Evolutionary conservation across 2,329 filamentous ascomycete genomes (phyloP).

Genomic region (Davidsoniella eucalypti): DNA sequence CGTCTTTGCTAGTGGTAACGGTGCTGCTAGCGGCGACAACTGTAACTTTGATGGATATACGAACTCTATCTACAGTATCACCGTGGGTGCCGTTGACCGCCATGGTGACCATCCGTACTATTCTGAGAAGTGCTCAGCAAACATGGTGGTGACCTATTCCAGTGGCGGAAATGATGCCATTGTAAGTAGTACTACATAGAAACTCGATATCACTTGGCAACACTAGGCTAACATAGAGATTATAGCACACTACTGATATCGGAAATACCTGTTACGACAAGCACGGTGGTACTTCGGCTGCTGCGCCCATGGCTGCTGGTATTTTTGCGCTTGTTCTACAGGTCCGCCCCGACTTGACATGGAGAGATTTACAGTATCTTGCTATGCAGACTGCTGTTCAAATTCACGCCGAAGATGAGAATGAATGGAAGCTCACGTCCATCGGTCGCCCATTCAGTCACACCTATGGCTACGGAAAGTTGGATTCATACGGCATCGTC

Average conservation of each 20-base stretch:
- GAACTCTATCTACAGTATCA: constrained; percentile 98
- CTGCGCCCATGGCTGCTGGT: constrained; percentile 80
- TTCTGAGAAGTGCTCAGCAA: constrained; percentile 88
- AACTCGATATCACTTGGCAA: neutral
- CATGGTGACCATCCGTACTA: constrained; percentile 86
- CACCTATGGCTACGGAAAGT: constrained; percentile 87
- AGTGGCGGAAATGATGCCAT: constrained; percentile 80
- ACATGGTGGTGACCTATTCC: constrained; percentile 91
- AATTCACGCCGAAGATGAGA: constrained; percentile 47
- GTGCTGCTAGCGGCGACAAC: constrained; percentile 73
- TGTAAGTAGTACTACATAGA: constrained; percentile 25
- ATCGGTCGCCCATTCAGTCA: constrained; percentile 84
- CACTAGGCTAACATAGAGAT: neutral
- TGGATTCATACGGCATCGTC: constrained; percentile 74
- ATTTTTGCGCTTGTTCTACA: constrained; percentile 80
- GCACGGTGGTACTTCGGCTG: constrained; percentile 93
- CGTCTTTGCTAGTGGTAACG: constrained; percentile 94
- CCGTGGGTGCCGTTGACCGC: constrained; percentile 81
- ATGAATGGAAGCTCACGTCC: constrained; percentile 66
- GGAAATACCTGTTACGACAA: constrained; percentile 64
- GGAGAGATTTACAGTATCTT: constrained; percentile 90
- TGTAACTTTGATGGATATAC: constrained; percentile 99
- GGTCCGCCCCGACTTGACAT: constrained; percentile 70
- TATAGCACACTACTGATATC: constrained; percentile 80
- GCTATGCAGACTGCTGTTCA: constrained; percentile 71